Conservation (phyloP, 495 filamentous ascomycete genomes). For the Neurospora tetraspora region DNA sequence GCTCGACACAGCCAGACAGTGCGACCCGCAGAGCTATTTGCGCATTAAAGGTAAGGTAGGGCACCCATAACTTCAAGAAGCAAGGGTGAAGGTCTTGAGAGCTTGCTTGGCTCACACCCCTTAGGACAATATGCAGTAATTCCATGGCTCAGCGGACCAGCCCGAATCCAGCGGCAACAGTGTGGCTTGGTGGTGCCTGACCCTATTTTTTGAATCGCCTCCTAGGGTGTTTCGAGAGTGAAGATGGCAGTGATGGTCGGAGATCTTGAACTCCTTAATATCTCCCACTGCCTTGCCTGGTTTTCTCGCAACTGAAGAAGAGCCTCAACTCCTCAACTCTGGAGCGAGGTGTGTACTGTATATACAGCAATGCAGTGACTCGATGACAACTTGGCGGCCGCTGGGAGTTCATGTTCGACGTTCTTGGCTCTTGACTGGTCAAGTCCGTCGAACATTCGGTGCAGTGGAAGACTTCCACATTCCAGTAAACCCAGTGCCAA, state of each 20-base stretch:
- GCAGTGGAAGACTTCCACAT: not conserved
- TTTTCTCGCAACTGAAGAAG: not conserved
- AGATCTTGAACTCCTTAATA: not conserved
- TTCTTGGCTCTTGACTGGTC: not conserved
- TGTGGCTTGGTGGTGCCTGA: not conserved
- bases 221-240: not conserved
- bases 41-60: not conserved
- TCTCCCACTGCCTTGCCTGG: not conserved
- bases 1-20: not conserved
- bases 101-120: not conserved
- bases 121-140: slow-evolving; percentile 32
- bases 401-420: not conserved
- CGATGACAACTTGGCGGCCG: not conserved
- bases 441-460: not conserved
- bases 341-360: not conserved
- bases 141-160: slow-evolving; percentile 52
- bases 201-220: not conserved
- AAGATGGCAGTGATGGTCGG: not conserved
- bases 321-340: not conserved
- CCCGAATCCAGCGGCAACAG: not conserved
- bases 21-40: not conserved
- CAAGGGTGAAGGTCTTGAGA: not conserved
- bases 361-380: not conserved
- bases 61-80: not conserved
- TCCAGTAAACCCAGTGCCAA: not conserved